Evolutionary conservation across 805 yeast species (phyloP).

Genomic region (Pichia exigua): DNA sequence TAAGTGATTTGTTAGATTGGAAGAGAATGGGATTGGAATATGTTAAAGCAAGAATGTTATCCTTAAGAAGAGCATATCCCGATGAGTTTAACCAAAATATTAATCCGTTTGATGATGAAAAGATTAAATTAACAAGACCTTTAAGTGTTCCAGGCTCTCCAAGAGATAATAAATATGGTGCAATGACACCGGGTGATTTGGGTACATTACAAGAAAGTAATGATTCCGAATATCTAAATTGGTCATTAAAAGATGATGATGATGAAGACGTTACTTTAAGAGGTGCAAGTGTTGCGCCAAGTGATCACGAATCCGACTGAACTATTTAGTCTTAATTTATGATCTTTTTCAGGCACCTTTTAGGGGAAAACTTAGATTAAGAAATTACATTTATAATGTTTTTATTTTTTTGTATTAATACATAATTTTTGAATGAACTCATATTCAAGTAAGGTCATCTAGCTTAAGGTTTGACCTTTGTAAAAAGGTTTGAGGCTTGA

Average conservation of each 20-base stretch:
- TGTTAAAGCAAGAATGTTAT: slow-evolving; percentile 86
- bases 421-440: neutral
- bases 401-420: neutral
- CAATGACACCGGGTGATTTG: slow-evolving; percentile 96
- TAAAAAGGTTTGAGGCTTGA: too few relatives aligned
- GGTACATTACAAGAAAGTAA: slow-evolving; percentile 93
- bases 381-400: neutral
- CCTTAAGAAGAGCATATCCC: slow-evolving; percentile 90
- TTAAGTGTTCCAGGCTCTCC: slow-evolving; percentile 98
- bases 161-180: slow-evolving; percentile 45
- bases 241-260: slow-evolving; percentile 42
- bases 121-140: slow-evolving; percentile 78
- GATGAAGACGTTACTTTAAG: slow-evolving; percentile 31
- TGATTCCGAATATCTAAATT: slow-evolving; percentile 72
- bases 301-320: slow-evolving; percentile 17
- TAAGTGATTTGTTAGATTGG: slow-evolving; percentile 93
- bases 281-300: slow-evolving; percentile 32
- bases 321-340: neutral
- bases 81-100: slow-evolving; percentile 52
- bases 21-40: slow-evolving; percentile 96
- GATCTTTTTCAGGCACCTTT: neutral
- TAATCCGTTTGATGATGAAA: slow-evolving; percentile 34
- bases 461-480: too few relatives aligned
- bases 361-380: neutral
- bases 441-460: too few relatives aligned